Conservation (phyloP, 2,329 filamentous ascomycete genomes). For the Sphaerulina vaccinii region DNA sequence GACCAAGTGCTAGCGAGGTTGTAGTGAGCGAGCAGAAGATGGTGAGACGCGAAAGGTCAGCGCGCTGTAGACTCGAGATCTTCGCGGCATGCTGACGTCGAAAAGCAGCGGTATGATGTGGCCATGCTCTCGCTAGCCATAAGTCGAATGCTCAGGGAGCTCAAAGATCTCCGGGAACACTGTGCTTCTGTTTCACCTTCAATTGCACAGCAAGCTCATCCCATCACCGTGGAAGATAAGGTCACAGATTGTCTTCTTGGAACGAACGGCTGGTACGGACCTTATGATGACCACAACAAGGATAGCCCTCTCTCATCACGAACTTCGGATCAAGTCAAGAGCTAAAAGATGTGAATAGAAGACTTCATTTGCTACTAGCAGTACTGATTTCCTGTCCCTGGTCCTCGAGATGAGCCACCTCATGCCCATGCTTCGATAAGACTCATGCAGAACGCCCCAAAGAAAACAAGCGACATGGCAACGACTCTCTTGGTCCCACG, state of each 20-base stretch:
- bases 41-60: too few species aligned
- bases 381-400: too few species aligned
- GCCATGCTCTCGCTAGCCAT: too few species aligned
- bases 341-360: background rate
- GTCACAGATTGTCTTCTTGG: background rate
- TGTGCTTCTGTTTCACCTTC: background rate
- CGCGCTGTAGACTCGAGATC: too few species aligned
- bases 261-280: background rate
- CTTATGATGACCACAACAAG: background rate
- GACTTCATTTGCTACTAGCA: too few species aligned
- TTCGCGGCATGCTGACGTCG: too few species aligned
- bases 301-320: background rate
- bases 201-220: background rate
- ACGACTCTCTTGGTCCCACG: conserved; percentile 57
- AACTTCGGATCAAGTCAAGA: background rate
- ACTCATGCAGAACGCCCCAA: conserved; percentile 61
- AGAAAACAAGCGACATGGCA: conserved; percentile 59
- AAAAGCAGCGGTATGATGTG: too few species aligned
- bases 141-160: too few species aligned
- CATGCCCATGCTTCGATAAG: conserved; percentile 63
- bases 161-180: too few species aligned
- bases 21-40: too few species aligned
- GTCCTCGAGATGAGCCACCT: background rate
- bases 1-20: too few species aligned
- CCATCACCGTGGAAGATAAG: background rate